Evolutionary conservation across 164 flowering plant genomes (phyloP).

Genomic region (Paratinospora sagittata): DNA sequence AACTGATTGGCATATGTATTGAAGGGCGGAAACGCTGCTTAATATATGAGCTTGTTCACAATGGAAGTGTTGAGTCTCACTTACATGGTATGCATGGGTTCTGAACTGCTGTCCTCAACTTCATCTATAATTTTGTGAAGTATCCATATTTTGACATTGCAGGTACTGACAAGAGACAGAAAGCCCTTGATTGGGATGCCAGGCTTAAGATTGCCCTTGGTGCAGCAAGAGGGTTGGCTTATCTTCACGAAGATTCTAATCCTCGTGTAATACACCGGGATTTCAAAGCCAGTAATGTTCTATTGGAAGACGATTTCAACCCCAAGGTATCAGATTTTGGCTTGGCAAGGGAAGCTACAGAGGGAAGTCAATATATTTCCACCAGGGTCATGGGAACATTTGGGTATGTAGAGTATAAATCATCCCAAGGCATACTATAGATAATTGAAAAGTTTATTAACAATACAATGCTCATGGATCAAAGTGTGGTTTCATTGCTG

Average conservation of each 20-base stretch:
- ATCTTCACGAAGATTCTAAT: constrained; percentile 98
- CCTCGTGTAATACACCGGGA: constrained; percentile 96
- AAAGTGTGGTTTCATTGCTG: not conserved
- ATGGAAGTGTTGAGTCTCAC: constrained; percentile 98
- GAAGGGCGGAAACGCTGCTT: constrained; percentile 80
- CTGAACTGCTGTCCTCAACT: not conserved
- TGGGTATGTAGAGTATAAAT: constrained; percentile 41
- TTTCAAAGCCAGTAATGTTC: constrained; percentile 91
- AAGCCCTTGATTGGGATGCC: constrained; percentile 93
- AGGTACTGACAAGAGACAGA: constrained; percentile 58
- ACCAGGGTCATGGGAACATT: constrained; percentile 90
- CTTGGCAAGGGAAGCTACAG: constrained; percentile 84
- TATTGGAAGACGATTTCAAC: constrained; percentile 82
- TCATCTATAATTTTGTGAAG: not conserved
- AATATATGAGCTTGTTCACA: constrained; percentile 83
- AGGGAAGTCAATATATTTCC: constrained; percentile 65
- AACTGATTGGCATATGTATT: constrained; percentile 84
- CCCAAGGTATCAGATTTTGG: constrained; percentile 99
- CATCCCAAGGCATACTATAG: not conserved
- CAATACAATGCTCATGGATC: not conserved
- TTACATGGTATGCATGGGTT: constrained; percentile 78
- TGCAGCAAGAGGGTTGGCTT: constrained; percentile 95
- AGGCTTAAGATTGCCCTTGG: constrained; percentile 95
- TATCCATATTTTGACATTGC: constrained; percentile 23
- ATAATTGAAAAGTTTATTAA: too few species aligned